Conservation (phyloP, 768 basidiomycete genomes). For the Phaeolepiota aurea region DNA sequence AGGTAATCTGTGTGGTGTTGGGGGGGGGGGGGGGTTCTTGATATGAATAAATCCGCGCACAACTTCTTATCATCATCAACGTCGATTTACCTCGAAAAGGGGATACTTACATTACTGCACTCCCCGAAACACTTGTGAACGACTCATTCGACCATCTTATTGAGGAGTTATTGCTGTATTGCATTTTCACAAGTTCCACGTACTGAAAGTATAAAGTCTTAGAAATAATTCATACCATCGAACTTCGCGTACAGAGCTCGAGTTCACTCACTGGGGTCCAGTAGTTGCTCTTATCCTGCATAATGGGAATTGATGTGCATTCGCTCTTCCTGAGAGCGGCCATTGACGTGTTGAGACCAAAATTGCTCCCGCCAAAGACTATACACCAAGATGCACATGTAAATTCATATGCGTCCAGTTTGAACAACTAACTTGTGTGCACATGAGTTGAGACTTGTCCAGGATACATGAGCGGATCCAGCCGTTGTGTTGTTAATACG, state of each 20-base stretch:
- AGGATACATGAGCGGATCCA: constrained; percentile 42
- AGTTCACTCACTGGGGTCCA: constrained; percentile 45
- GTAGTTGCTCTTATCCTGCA: constrained; percentile 44
- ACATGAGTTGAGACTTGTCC: constrained; percentile 37
- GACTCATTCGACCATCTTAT: constrained; percentile 44
- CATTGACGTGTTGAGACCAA: constrained; percentile 32
- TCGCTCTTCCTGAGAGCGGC: constrained; percentile 33
- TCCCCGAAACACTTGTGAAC: constrained; percentile 33
- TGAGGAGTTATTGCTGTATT: too few species aligned
- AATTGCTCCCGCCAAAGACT: constrained; percentile 50
- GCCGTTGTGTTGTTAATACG: too few species aligned
- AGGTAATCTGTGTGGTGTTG: constrained; percentile 17
- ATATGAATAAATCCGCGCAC: too few species aligned
- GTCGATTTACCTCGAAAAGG: too few species aligned
- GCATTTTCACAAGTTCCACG: too few species aligned
- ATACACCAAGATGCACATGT: too few species aligned
- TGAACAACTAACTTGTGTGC: constrained; percentile 33
- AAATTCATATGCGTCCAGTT: too few species aligned
- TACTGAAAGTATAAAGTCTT: too few species aligned
- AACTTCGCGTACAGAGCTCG: too few species aligned
- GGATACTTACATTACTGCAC: constrained; percentile 36
- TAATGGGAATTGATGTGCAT: constrained; percentile 47
- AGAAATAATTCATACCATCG: too few species aligned
- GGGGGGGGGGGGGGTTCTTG: too few species aligned
- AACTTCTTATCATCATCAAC: too few species aligned